These are phyloP conservation scores for Penicillium sp. DNA, from an alignment of 2,329 filamentous ascomycete species.

Conservation along the genomic window DNA sequence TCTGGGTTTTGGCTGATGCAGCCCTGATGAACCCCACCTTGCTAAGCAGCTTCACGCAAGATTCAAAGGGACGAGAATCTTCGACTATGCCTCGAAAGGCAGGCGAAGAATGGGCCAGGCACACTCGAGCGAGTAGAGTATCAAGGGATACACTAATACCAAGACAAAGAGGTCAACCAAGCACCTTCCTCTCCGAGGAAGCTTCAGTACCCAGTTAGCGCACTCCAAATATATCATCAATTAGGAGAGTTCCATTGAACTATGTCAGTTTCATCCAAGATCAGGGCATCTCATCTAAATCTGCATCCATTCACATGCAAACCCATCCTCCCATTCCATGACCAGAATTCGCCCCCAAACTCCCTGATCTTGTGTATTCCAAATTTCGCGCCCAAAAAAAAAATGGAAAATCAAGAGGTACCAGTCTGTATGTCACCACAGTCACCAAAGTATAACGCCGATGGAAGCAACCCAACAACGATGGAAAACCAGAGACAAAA, in stretches of 20 bases:
- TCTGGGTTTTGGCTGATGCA: too few species aligned
- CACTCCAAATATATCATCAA: not conserved
- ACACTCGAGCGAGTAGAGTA: too few species aligned
- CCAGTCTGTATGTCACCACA: conserved; percentile 27
- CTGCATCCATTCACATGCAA: conserved; percentile 21
- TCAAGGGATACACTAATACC: too few species aligned
- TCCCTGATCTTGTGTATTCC: conserved; percentile 21
- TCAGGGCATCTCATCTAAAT: conserved; percentile 22
- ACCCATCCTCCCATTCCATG: conserved; percentile 4
- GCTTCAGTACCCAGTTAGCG: not conserved
- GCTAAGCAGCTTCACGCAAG: too few species aligned
- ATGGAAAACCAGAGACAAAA: conserved; percentile 6
- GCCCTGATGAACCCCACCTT: too few species aligned
- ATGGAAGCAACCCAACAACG: not conserved
- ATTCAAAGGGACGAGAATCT: too few species aligned
- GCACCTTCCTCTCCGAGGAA: not conserved
- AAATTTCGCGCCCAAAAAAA: not conserved
- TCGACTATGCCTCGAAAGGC: too few species aligned
- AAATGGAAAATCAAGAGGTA: too few species aligned
- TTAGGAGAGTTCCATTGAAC: not conserved
- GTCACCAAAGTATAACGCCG: conserved; percentile 20
- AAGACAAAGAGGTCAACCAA: not conserved
- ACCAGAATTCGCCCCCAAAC: conserved; percentile 14
- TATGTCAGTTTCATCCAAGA: conserved; percentile 2
- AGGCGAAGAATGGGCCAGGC: too few species aligned